Percentiles rank a stretch among this genome's conserved stretches.
Evolutionary conservation across 2,329 filamentous ascomycete species (phyloP).

Genomic region (Sclerotinia spermophila): DNA sequence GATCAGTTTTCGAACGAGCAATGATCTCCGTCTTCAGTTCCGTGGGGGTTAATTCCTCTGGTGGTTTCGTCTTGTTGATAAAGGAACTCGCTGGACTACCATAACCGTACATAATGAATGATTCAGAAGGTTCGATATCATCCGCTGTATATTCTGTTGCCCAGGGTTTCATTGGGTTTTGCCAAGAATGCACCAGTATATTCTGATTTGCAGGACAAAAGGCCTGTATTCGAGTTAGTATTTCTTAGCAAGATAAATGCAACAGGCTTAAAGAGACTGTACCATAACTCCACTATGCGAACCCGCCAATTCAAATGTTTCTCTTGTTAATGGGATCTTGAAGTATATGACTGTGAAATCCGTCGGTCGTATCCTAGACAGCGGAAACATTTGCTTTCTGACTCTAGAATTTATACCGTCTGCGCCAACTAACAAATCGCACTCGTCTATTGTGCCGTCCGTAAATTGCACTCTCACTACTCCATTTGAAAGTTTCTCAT

Average conservation of each 20-base stretch:
- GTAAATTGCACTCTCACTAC: conserved; percentile 42
- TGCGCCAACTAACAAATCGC: conserved; percentile 52
- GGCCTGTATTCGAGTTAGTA: conserved; percentile 22
- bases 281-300: conserved; percentile 30
- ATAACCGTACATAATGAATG: conserved; percentile 34
- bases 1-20: conserved; percentile 21
- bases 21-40: conserved; percentile 32
- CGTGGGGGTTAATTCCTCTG: conserved; percentile 22
- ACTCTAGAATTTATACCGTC: conserved; percentile 52
- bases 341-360: conserved; percentile 33
- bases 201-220: conserved; percentile 31
- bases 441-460: conserved; percentile 43
- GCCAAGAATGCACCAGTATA: conserved; percentile 32
- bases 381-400: conserved; percentile 38
- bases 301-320: conserved; percentile 25
- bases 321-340: conserved; percentile 31
- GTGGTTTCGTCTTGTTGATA: conserved; percentile 27
- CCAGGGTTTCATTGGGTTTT: conserved; percentile 28
- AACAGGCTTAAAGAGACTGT: background rate
- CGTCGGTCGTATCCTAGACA: conserved; percentile 22
- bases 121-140: conserved; percentile 30
- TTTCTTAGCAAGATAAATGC: background rate
- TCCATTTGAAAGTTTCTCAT: conserved; percentile 32
- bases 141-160: conserved; percentile 26
- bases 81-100: conserved; percentile 27